These are phyloP conservation scores for Astrothelium macrocarpum DNA, from an alignment of 495 filamentous ascomycete genomes.

Conservation along the genomic window DNA sequence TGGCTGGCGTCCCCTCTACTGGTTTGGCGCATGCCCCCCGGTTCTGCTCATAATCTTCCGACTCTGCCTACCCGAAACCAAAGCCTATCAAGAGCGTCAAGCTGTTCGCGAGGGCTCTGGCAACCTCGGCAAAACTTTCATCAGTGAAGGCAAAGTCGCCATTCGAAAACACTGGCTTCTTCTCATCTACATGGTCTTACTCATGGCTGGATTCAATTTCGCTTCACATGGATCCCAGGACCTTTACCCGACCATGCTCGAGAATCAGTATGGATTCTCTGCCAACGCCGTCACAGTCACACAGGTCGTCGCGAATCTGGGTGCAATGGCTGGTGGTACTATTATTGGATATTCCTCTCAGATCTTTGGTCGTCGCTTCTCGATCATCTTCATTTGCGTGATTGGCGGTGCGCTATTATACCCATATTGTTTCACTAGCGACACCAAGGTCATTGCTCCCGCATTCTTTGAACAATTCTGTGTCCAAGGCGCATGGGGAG, in stretches of 20 bases:
- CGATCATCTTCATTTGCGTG: constrained; percentile 66
- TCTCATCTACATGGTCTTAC: constrained; percentile 65
- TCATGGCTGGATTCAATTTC: constrained; percentile 90
- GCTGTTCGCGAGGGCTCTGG: constrained; percentile 45
- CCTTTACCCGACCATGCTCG: constrained; percentile 77
- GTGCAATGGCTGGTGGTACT: constrained; percentile 70
- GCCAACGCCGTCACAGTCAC: constrained; percentile 67
- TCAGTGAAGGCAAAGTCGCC: constrained; percentile 66
- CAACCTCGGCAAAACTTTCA: constrained; percentile 50
- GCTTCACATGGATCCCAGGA: constrained; percentile 92
- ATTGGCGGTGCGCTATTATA: constrained; percentile 72
- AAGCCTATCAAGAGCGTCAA: constrained; percentile 54
- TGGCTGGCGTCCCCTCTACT: constrained; percentile 74
- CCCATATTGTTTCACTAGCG: constrained; percentile 64
- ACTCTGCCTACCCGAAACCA: constrained; percentile 65
- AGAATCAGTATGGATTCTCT: constrained; percentile 65
- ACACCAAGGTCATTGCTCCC: constrained; percentile 56
- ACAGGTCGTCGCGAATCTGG: constrained; percentile 76
- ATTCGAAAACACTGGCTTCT: constrained; percentile 70
- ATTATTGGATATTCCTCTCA: constrained; percentile 67
- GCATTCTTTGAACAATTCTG: constrained; percentile 93
- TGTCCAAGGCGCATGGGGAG: constrained; percentile 79
- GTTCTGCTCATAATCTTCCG: constrained; percentile 75
- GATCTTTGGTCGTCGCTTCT: constrained; percentile 73
- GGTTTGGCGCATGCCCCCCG: constrained; percentile 74